Conservation (phyloP, 441 rosid genomes). For the Brassica balearica region DNA sequence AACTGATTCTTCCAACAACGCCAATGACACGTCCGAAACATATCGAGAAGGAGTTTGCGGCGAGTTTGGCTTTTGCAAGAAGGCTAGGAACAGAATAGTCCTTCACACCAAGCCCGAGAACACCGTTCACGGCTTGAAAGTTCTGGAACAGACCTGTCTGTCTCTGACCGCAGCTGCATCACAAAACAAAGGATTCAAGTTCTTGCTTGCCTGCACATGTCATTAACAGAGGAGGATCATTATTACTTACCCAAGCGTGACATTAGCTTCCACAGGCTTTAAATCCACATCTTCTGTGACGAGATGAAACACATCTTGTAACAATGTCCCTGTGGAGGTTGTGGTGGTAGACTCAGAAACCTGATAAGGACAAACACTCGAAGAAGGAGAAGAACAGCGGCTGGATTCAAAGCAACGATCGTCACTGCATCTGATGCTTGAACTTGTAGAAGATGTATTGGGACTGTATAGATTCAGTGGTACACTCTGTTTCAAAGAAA, state of each 20-base stretch:
- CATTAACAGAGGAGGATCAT: neutral
- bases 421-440: constrained; percentile 67
- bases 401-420: constrained; percentile 49
- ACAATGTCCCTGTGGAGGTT: constrained; percentile 61
- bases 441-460: constrained; percentile 70
- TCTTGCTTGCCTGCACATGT: constrained; percentile 32
- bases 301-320: constrained; percentile 75
- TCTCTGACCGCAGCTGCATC: constrained; percentile 74
- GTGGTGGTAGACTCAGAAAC: constrained; percentile 60
- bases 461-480: constrained; percentile 73
- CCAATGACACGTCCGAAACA: constrained; percentile 61
- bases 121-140: constrained; percentile 76
- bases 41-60: constrained; percentile 87
- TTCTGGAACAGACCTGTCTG: constrained; percentile 78
- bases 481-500: constrained; percentile 55
- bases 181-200: constrained; percentile 22
- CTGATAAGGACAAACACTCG: constrained; percentile 67
- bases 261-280: constrained; percentile 52
- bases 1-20: constrained; percentile 79
- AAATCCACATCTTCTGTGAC: constrained; percentile 49
- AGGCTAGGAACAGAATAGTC: constrained; percentile 82
- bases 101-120: constrained; percentile 84
- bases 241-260: constrained; percentile 71
- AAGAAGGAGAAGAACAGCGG: constrained; percentile 57
- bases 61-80: constrained; percentile 66